Evolutionary conservation across 2,329 filamentous ascomycete genomes (phyloP), one percentile per base, ranked within the genome.

Genomic region (Fusarium napiforme): DNA sequence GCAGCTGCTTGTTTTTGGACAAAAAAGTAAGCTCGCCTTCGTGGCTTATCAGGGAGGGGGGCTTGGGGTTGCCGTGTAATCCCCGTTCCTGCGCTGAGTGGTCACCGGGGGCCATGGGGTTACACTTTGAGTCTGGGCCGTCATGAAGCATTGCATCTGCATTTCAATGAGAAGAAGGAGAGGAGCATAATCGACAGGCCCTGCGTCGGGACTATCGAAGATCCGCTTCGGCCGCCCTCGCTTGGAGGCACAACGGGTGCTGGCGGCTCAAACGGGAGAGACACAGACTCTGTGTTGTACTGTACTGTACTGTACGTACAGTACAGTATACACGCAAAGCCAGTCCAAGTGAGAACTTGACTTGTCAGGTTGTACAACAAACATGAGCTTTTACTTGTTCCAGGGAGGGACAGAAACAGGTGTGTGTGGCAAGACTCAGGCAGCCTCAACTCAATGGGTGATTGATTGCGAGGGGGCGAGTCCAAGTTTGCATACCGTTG

Each of bases 1-100:
- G 75, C 75, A 77, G 65, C 72, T 75, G 67, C 45, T 71, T 66
- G 72, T 58, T 74, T 75, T 68, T 77, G 61, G 72, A 75, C 47
- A 60, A 28, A 64, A 67, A 40, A 57, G 67, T 65, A 56, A 65
- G 64, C 69, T 64, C 67, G 60, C 58, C 46, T 60, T 73, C 62
- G 45, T 71, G 64, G 65, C 63, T 67, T 60, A 45, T 56, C 57
- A 50, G 45, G 46, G 21, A 55, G 67, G 50, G 50, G 49, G 23
- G 28, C 40, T 52, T 69, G 53, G 64, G 63, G 45, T 66, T 71
- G 69, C 60, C 45, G 69, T 58, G 61, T 37, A 64, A 64, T 65
- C 50, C 58, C 47, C 60, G 46, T 67, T 70, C 46, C 66, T 57
- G 58, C 65, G 47, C 55, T 68, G 67, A 60, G 49, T 62, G 59